These are phyloP conservation scores for Imleria badia DNA, from an alignment of 768 basidiomycete genomes.

Conservation along the genomic window DNA sequence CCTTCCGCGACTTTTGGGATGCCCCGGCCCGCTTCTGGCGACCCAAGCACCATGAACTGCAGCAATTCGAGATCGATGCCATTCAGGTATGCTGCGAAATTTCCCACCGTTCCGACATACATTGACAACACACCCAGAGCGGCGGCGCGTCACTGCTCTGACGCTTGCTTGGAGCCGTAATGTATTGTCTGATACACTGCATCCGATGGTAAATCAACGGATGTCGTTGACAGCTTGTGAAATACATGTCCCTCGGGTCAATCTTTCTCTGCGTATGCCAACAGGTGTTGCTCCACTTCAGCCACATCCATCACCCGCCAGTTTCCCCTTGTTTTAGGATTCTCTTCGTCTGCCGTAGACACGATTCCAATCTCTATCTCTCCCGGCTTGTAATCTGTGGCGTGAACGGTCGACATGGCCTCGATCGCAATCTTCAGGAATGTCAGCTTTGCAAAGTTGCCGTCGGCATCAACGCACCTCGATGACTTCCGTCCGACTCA, in stretches of 20 bases:
- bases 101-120: neutral
- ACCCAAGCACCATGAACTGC: conserved; percentile 46
- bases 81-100: conserved; percentile 51
- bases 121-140: conserved; percentile 37
- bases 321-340: conserved; percentile 63
- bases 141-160: conserved; percentile 62
- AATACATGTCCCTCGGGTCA: conserved; percentile 35
- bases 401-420: conserved; percentile 88
- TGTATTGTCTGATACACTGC: neutral
- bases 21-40: conserved; percentile 61
- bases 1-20: conserved; percentile 61
- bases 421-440: conserved; percentile 82
- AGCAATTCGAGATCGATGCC: conserved; percentile 62
- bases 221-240: neutral
- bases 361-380: conserved; percentile 97
- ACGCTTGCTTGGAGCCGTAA: conserved; percentile 1
- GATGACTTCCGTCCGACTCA: conserved; percentile 78
- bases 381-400: conserved; percentile 92
- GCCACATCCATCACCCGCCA: conserved; percentile 79
- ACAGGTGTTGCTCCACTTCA: conserved; percentile 76
- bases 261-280: conserved; percentile 90
- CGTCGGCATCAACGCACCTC: conserved; percentile 59
- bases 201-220: neutral
- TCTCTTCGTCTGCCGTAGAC: conserved; percentile 72
- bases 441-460: neutral